Conservation (phyloP, 176 grass and related monocot species). For the Pharus latifolius region DNA sequence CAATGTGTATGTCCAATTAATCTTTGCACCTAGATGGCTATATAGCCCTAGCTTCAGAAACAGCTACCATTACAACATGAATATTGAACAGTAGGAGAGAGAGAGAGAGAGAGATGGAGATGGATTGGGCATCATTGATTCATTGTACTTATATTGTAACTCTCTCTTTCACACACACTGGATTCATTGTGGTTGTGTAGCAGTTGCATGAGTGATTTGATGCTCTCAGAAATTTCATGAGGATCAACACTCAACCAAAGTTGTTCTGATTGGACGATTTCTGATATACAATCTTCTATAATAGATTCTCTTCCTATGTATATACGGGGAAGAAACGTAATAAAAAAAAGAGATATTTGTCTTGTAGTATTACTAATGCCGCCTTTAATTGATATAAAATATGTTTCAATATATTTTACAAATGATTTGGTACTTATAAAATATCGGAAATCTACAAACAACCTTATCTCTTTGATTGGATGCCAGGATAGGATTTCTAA, state of each 20-base stretch:
- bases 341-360: no score
- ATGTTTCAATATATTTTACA: constrained; percentile 4
- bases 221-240: no score
- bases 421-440: background rate
- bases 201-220: no score
- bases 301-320: no score
- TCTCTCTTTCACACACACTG: no score
- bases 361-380: constrained; percentile 3
- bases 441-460: constrained; percentile 6
- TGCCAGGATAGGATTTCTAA: background rate
- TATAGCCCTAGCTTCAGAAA: constrained; percentile 9
- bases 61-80: constrained; percentile 9
- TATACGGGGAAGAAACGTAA: no score
- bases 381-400: constrained; percentile 13
- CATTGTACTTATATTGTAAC: no score
- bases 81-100: background rate
- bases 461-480: constrained; percentile 11
- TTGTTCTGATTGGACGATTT: no score
- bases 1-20: constrained; percentile 11
- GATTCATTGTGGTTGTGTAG: no score
- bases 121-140: background rate
- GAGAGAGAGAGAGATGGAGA: constrained; percentile 12
- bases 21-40: background rate
- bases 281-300: no score
- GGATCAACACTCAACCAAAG: no score